Conservation (phyloP, 306 rosid genomes). For the Ormosia emarginata region DNA sequence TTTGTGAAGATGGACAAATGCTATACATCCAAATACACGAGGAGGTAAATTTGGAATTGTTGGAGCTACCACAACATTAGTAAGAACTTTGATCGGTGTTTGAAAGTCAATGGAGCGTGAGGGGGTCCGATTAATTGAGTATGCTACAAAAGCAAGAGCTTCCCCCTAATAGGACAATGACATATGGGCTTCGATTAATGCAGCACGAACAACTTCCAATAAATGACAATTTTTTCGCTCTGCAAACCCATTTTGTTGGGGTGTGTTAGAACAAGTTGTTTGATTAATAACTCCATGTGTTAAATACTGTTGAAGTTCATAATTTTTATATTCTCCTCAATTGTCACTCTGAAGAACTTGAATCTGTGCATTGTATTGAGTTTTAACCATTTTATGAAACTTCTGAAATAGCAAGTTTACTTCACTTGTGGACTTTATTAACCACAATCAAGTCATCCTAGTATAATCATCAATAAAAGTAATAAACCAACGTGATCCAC, state of each 20-base stretch:
- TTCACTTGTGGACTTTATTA: neutral
- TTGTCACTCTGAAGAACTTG: neutral
- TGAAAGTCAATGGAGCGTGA: neutral
- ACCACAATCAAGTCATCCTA: neutral
- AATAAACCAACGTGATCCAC: constrained; percentile 11
- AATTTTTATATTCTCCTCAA: neutral
- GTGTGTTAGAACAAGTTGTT: neutral
- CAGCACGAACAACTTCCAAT: neutral
- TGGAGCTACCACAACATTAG: neutral
- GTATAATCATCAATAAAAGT: constrained; percentile 17
- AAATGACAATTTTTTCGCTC: neutral
- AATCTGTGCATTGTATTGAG: neutral
- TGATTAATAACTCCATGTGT: neutral
- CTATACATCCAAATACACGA: neutral
- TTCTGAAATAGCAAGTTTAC: neutral
- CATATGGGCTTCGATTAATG: neutral
- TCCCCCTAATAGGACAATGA: neutral
- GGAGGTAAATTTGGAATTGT: neutral
- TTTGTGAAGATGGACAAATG: neutral
- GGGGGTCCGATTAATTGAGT: neutral
- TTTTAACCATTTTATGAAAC: neutral
- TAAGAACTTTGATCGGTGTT: neutral
- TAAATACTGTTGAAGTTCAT: neutral
- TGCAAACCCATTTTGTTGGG: neutral
- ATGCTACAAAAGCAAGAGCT: neutral